Evolutionary conservation across 768 basidiomycete genomes (phyloP).

Genomic region (Kwoniella mangroviensis): DNA sequence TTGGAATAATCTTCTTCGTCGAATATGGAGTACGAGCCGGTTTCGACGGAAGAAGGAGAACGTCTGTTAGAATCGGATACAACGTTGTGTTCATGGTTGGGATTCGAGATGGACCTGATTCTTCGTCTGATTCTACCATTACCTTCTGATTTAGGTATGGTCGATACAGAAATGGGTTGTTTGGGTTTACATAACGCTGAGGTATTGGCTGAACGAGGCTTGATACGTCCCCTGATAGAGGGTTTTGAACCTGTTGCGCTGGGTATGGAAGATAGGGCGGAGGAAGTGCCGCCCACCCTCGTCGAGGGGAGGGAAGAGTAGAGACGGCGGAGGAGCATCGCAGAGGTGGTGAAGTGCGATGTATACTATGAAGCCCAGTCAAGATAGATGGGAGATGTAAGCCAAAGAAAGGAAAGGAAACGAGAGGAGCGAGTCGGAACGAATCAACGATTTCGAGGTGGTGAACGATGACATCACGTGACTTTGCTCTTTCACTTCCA

Average conservation of each 20-base stretch:
- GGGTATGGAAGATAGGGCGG: slow-evolving; percentile 1
- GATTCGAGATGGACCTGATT: not conserved
- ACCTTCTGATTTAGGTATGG: not conserved
- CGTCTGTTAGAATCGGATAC: slow-evolving; percentile 11
- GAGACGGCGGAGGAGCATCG: slow-evolving; percentile 35
- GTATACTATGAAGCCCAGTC: too few species aligned
- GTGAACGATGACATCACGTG: slow-evolving; percentile 1
- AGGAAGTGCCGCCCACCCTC: slow-evolving; percentile 6
- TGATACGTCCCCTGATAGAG: slow-evolving; percentile 26
- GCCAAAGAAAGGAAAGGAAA: not conserved
- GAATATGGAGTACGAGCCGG: not conserved
- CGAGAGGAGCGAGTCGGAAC: slow-evolving; percentile 4
- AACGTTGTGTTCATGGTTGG: not conserved
- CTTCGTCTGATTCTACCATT: slow-evolving; percentile 8
- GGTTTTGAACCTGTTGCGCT: slow-evolving; percentile 10
- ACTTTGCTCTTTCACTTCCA: not conserved
- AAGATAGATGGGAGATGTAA: slow-evolving; percentile 12
- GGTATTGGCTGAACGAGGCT: slow-evolving; percentile 20
- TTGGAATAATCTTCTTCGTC: slow-evolving; percentile 13
- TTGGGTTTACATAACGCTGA: not conserved
- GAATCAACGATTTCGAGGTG: slow-evolving; percentile 14
- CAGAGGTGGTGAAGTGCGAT: too few species aligned
- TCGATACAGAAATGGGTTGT: not conserved
- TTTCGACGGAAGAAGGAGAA: not conserved
- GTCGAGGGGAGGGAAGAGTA: slow-evolving; percentile 36